Percentiles rank a stretch among this genome's conserved stretches.
Evolutionary conservation across 1,284 basidiomycete genomes (phyloP).

Genomic region (Cystobasidiaceae sp.): DNA sequence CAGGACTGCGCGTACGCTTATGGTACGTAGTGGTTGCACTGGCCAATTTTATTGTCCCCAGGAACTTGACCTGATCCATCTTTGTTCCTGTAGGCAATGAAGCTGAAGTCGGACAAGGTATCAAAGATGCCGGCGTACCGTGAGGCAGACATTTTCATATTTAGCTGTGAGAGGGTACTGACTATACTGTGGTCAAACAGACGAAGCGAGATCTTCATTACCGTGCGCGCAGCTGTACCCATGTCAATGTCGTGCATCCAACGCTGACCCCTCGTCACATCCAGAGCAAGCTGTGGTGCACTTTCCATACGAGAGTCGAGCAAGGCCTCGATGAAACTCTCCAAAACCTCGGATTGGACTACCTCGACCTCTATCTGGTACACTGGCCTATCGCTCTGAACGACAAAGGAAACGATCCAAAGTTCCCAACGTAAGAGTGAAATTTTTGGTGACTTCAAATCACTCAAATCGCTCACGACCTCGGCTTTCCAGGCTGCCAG

Average conservation of each 20-base stretch:
- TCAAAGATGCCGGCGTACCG: slow-evolving; percentile 58
- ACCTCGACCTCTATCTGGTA: slow-evolving; percentile 70
- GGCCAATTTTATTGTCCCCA: not conserved
- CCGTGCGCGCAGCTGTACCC: slow-evolving; percentile 52
- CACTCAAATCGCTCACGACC: not conserved
- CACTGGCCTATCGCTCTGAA: slow-evolving; percentile 51
- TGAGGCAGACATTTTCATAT: slow-evolving; percentile 60
- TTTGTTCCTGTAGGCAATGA: slow-evolving; percentile 56
- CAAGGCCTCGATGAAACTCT: slow-evolving; percentile 68
- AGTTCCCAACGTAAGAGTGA: slow-evolving; percentile 61
- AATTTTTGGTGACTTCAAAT: too few species aligned
- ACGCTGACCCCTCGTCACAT: too few species aligned
- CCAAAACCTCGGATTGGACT: slow-evolving; percentile 62
- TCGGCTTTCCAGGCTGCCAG: slow-evolving; percentile 22
- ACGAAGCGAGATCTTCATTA: slow-evolving; percentile 68
- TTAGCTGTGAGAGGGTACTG: slow-evolving; percentile 57
- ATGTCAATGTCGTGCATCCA: too few species aligned
- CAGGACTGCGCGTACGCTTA: slow-evolving; percentile 28
- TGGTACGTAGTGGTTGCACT: not conserved
- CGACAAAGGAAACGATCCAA: slow-evolving; percentile 61
- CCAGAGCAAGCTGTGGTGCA: slow-evolving; percentile 63
- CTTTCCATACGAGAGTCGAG: slow-evolving; percentile 54
- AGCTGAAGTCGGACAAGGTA: slow-evolving; percentile 75
- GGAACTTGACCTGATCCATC: too few species aligned
- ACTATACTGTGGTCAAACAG: slow-evolving; percentile 53